Conservation (phyloP, 495 filamentous ascomycete species). For the Talaromyces liani region DNA sequence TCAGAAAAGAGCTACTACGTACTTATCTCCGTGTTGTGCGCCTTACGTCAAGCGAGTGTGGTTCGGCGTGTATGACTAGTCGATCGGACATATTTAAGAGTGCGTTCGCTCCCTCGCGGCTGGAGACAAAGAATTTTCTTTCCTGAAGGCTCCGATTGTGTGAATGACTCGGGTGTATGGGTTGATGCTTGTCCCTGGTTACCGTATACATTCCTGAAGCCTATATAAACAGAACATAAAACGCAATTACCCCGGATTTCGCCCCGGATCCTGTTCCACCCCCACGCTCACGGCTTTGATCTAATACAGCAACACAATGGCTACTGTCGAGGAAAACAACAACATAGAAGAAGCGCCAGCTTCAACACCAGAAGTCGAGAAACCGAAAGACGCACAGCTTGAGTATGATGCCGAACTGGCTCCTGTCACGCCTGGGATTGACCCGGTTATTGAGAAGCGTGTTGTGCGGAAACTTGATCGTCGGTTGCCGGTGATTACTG, state of each 20-base stretch:
- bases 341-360: background rate
- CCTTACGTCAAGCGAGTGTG: background rate
- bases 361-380: background rate
- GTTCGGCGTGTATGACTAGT: background rate
- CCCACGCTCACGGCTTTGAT: background rate
- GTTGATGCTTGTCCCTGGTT: background rate
- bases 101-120: background rate
- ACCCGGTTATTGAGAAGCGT: constrained; percentile 47
- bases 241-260: background rate
- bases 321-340: background rate
- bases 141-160: background rate
- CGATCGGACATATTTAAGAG: background rate
- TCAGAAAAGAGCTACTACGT: background rate
- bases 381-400: background rate
- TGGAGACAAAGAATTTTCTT: background rate
- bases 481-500: constrained; percentile 43
- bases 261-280: background rate
- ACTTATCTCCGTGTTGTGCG: background rate
- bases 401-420: constrained; percentile 2
- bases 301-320: background rate
- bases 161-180: background rate
- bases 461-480: constrained; percentile 54
- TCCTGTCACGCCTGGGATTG: constrained; percentile 21
- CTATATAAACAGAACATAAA: background rate
- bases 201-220: background rate